Evolutionary conservation across 495 filamentous ascomycete genomes (phyloP), one percentile per base, ranked within the genome.

Genomic region (Articulospora tetracladia): DNA sequence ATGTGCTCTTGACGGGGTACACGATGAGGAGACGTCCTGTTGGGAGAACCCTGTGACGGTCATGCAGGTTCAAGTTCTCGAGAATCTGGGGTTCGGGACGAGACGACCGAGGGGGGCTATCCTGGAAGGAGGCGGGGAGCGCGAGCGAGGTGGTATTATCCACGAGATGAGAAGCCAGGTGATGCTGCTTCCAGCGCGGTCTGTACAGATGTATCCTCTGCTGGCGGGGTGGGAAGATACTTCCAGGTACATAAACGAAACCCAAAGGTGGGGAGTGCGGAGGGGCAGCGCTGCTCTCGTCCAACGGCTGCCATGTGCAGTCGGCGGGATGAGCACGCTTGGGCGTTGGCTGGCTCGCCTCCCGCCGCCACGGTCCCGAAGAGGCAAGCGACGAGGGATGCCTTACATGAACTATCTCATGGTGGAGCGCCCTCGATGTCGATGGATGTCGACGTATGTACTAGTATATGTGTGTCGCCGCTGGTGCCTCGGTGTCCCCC

Each of bases 71-170:
- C 60, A 57, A 47, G 17, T 24, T 23, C n/a, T 17, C 52, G 22
- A 52, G 36, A 63, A 67, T 67, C 64, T 63, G 64, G 64, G 64
- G 64, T 61, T 63, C 64, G 60, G 64, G 53, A 63, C 48, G 54
- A 50, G 49, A 57, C 58, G 64, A 61, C 64, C 64, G 60, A 67
- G 63, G 24, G 61, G 61, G 55, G 20, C 15, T 41, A 41, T 59
- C 55, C 61, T 56, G 58, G 46, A 63, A 63, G 51, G 22, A 47
- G 48, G 44, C 32, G 12, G 12, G 30, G 7, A 47, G 44, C 52
- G 17, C n/a, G 32, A 54, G 20, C 32, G 19, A 20, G 2, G 3
- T 44, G 32, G 47, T 62, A 62, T 62, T 62, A 50, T 50, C 27
- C 23, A 46, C 13, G 44, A 44, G 39, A 19, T 17, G 4, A 58